Conservation (phyloP, 2,329 filamentous ascomycete genomes). For the Fusarium concolor region DNA sequence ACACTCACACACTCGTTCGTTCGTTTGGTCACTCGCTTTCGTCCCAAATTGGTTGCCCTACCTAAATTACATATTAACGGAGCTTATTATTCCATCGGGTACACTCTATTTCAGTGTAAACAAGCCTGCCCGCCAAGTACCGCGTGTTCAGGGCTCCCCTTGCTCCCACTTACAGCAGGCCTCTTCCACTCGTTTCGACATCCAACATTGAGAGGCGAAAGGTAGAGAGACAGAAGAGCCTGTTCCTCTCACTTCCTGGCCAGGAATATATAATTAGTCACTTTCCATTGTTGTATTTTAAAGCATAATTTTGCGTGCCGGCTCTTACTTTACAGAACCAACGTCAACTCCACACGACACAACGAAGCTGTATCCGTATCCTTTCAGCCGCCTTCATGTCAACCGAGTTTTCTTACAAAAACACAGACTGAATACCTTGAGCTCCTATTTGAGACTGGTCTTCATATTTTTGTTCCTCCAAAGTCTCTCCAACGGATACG, state of each 20-base stretch:
- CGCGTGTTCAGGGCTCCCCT: neutral
- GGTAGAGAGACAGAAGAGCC: neutral
- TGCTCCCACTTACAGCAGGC: constrained; percentile 10
- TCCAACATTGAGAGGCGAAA: constrained; percentile 1
- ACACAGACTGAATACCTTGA: neutral
- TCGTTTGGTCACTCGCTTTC: constrained; percentile 21
- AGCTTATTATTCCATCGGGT: constrained; percentile 6
- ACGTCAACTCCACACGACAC: constrained; percentile 4
- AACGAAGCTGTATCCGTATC: neutral
- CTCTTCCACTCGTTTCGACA: constrained; percentile 11
- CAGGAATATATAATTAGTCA: neutral
- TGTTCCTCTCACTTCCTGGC: neutral
- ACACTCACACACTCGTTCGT: neutral
- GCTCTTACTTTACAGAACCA: neutral
- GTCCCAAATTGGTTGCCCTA: constrained; percentile 9
- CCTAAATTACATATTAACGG: neutral
- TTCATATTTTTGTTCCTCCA: neutral
- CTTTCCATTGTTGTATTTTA: neutral
- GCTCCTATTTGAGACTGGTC: neutral
- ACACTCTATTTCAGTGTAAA: constrained; percentile 24
- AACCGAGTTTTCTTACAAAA: neutral
- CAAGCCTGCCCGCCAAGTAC: constrained; percentile 4
- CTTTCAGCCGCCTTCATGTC: neutral
- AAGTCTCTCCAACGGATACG: neutral
- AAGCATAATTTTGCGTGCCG: neutral